These are phyloP conservation scores for Pelargonium fulgidum DNA, from an alignment of 441 rosid genomes.

Conservation along the genomic window DNA sequence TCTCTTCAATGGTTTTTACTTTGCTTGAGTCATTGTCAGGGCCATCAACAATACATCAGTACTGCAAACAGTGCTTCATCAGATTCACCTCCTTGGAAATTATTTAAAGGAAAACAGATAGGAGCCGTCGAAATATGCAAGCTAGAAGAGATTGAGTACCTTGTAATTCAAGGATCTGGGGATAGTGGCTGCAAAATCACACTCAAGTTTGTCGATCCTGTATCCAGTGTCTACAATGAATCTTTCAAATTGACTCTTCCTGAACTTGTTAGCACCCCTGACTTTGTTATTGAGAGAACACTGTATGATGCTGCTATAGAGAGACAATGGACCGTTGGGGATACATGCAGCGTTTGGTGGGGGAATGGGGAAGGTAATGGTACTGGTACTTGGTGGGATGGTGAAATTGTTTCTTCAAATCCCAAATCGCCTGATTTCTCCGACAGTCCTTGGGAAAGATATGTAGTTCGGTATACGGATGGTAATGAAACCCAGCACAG, in stretches of 20 bases:
- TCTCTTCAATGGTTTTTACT: slow-evolving; percentile 18
- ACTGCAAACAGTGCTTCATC: slow-evolving; percentile 22
- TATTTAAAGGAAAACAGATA: slow-evolving; percentile 33
- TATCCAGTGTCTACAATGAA: slow-evolving; percentile 38
- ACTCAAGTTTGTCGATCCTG: slow-evolving; percentile 47
- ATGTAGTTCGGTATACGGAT: slow-evolving; percentile 35
- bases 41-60: slow-evolving; percentile 50
- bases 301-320: slow-evolving; percentile 52
- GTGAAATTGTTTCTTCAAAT: slow-evolving; percentile 40
- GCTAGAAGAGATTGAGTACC: slow-evolving; percentile 49
- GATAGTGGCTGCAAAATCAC: slow-evolving; percentile 72
- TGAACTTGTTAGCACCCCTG: slow-evolving; percentile 50
- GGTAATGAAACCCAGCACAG: slow-evolving; percentile 41
- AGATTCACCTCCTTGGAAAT: slow-evolving; percentile 46
- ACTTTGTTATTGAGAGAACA: slow-evolving; percentile 64
- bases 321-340: slow-evolving; percentile 48
- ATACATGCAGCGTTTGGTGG: slow-evolving; percentile 71
- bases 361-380: slow-evolving; percentile 40
- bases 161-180: slow-evolving; percentile 62
- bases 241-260: slow-evolving; percentile 52
- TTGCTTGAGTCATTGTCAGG: slow-evolving; percentile 40
- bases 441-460: slow-evolving; percentile 75
- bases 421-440: slow-evolving; percentile 53
- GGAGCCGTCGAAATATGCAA: slow-evolving; percentile 57
- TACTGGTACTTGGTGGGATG: slow-evolving; percentile 60